These are phyloP conservation scores for Stylosanthes scabra DNA, from an alignment of 331 rosid species.

Conservation along the genomic window DNA sequence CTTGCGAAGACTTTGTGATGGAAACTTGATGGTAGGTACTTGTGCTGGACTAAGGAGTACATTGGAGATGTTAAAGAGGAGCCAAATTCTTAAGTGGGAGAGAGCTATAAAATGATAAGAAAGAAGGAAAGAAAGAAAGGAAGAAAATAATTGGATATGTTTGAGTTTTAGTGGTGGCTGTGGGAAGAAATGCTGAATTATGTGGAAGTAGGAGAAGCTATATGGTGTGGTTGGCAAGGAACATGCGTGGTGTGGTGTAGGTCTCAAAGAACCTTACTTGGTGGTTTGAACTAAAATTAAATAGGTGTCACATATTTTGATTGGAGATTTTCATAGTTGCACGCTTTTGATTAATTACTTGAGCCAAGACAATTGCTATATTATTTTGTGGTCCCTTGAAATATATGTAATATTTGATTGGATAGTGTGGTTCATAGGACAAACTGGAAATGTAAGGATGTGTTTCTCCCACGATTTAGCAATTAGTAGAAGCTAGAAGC, in stretches of 20 bases:
- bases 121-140: too few species aligned
- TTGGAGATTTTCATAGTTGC: neutral
- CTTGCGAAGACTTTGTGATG: slow-evolving; percentile 32
- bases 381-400: slow-evolving; percentile 21
- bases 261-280: slow-evolving; percentile 32
- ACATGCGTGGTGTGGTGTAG: slow-evolving; percentile 54
- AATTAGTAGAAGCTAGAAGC: neutral
- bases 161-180: slow-evolving; percentile 33
- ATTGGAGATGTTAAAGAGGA: slow-evolving; percentile 45
- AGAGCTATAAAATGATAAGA: neutral
- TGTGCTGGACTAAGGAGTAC: slow-evolving; percentile 67
- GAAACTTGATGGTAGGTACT: slow-evolving; percentile 42
- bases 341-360: neutral
- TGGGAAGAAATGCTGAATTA: slow-evolving; percentile 25
- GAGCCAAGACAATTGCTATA: slow-evolving; percentile 21
- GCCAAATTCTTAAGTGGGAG: slow-evolving; percentile 13
- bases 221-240: slow-evolving; percentile 47
- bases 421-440: slow-evolving; percentile 12
- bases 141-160: neutral
- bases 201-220: slow-evolving; percentile 35
- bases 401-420: slow-evolving; percentile 4
- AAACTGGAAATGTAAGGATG: slow-evolving; percentile 25
- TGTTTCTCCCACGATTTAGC: slow-evolving; percentile 32
- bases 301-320: slow-evolving; percentile 19
- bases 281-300: neutral